Conservation (phyloP, 805 yeast genomes). For the Kluyveromyces siamensis region DNA sequence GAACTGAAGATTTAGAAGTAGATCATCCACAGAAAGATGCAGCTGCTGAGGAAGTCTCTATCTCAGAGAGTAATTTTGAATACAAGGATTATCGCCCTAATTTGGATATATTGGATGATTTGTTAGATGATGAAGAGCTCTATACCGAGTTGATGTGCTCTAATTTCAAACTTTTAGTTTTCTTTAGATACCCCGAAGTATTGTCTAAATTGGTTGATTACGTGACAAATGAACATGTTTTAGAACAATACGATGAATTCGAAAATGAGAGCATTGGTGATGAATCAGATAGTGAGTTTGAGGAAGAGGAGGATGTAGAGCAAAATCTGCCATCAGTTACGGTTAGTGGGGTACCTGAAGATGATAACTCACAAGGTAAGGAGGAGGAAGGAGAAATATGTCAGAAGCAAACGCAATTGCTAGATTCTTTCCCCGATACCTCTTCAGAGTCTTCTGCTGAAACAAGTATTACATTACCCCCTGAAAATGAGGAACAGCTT, state of each 20-base stretch:
- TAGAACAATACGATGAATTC: constrained; percentile 18
- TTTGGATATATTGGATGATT: constrained; percentile 39
- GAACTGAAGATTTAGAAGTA: constrained; percentile 4
- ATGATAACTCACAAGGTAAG: not conserved
- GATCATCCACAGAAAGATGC: constrained; percentile 20
- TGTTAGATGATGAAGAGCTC: constrained; percentile 67
- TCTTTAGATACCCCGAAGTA: constrained; percentile 69
- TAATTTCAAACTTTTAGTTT: constrained; percentile 67
- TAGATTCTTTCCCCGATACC: constrained; percentile 14
- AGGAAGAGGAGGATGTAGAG: constrained; percentile 10
- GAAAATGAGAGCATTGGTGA: constrained; percentile 5
- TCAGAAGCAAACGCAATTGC: constrained; percentile 12
- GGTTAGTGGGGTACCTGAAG: not conserved
- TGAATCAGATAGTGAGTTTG: constrained; percentile 7
- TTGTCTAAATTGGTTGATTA: constrained; percentile 59
- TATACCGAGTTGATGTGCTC: constrained; percentile 65
- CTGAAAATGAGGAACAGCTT: constrained; percentile 31
- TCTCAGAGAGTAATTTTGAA: constrained; percentile 28
- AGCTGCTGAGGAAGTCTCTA: constrained; percentile 15
- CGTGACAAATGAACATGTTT: constrained; percentile 39
- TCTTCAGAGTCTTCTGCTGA: constrained; percentile 25
- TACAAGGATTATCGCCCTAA: constrained; percentile 34
- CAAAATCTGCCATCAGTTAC: not conserved
- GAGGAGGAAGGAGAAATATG: constrained; percentile 10
- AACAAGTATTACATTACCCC: constrained; percentile 20